phyloP scores from a whole-genome alignment of 768 basidiomycete genomes.

The Boletus sp. region DNA sequence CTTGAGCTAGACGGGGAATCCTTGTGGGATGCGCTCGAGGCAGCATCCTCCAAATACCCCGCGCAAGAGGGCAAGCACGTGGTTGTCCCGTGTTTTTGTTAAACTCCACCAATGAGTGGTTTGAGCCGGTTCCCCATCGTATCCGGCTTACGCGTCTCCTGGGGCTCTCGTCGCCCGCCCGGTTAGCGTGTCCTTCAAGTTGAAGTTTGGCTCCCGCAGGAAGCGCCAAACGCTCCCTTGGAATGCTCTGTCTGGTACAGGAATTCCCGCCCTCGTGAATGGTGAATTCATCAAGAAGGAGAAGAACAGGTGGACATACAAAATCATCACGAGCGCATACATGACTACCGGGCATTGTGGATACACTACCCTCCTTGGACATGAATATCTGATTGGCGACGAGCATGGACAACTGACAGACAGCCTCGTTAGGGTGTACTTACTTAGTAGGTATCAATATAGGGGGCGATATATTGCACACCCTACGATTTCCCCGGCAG shows the following conservation, averaged over 20 bases:
- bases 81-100: background rate
- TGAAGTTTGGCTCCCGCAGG: conserved; percentile 62
- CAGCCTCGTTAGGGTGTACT: conserved; percentile 74
- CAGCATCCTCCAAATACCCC: conserved; percentile 71
- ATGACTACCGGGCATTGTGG: conserved; percentile 85
- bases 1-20: conserved; percentile 74
- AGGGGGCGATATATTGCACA: background rate
- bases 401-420: conserved; percentile 81
- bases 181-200: conserved; percentile 70
- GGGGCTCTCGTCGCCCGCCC: conserved; percentile 76
- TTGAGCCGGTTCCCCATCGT: conserved; percentile 83
- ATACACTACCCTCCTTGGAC: conserved; percentile 61
- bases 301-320: conserved; percentile 59
- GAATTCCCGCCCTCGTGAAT: conserved; percentile 37
- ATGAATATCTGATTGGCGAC: conserved; percentile 72
- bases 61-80: conserved; percentile 86
- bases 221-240: conserved; percentile 21
- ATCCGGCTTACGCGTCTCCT: conserved; percentile 78
- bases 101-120: background rate
- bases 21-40: conserved; percentile 79
- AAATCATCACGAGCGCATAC: conserved; percentile 82
- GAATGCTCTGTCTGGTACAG: conserved; percentile 22
- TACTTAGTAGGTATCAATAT: conserved; percentile 54
- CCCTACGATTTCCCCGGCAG: conserved; percentile 35
- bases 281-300: conserved; percentile 55